Percentiles rank a stretch among this genome's conserved stretches.
Conservation (phyloP, 352 stramenopile species). For the Phytophthora syringae region DNA sequence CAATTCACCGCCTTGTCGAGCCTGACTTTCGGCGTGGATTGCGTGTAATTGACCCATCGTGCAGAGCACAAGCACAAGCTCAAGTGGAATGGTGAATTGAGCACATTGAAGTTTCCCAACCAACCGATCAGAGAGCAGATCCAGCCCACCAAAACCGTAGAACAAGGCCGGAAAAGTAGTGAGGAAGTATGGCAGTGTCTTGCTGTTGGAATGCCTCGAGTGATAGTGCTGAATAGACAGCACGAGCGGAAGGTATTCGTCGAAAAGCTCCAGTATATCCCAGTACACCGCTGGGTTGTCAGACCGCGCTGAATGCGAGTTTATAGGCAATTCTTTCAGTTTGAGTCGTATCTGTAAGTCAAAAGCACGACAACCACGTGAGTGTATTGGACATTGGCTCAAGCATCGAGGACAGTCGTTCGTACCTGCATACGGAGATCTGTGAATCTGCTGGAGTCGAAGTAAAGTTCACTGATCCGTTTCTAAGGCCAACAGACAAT, state of each 20-base stretch:
- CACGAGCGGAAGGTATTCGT: constrained; percentile 50
- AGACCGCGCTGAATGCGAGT: constrained; percentile 29
- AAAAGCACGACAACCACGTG: not conserved
- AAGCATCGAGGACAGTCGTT: not conserved
- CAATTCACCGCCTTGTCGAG: constrained; percentile 12
- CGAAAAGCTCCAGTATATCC: constrained; percentile 40
- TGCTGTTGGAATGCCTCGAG: not conserved
- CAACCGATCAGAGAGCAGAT: constrained; percentile 42
- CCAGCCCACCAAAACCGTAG: constrained; percentile 44
- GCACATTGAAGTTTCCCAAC: constrained; percentile 34
- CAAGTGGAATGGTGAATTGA: constrained; percentile 35
- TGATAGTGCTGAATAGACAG: constrained; percentile 49
- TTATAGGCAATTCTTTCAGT: constrained; percentile 50
- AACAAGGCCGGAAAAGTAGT: constrained; percentile 51
- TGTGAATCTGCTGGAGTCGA: constrained; percentile 41
- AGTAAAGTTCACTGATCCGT: constrained; percentile 43
- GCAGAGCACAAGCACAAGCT: constrained; percentile 44
- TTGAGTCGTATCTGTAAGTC: constrained; percentile 50
- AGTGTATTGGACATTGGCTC: not conserved
- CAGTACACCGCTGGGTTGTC: constrained; percentile 20
- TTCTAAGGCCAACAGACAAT: constrained; percentile 19
- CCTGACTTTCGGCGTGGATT: constrained; percentile 41
- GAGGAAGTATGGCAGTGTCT: constrained; percentile 10
- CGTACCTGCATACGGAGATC: constrained; percentile 48
- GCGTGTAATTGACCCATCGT: constrained; percentile 44